Evolutionary conservation across 495 filamentous ascomycete species (phyloP).

Genomic region (Hyaloscypha bicolor): DNA sequence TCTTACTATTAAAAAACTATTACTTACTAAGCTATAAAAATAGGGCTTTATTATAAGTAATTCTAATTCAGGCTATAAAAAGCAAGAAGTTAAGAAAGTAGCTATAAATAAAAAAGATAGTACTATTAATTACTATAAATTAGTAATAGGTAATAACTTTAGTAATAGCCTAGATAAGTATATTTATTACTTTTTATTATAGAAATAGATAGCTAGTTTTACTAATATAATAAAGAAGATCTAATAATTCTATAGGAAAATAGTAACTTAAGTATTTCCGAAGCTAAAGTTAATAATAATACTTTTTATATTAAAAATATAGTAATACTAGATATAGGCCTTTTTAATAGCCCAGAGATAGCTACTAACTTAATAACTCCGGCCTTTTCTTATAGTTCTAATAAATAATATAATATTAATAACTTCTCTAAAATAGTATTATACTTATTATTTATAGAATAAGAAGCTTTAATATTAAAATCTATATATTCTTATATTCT

Average conservation of each 20-base stretch:
- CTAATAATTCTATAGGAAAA: constrained; percentile 18
- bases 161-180: constrained; percentile 3
- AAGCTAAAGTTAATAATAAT: constrained; percentile 19
- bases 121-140: constrained; percentile 5
- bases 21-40: constrained; percentile 19
- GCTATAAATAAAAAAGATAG: constrained; percentile 24
- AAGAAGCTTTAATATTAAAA: constrained; percentile 11
- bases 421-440: constrained; percentile 18
- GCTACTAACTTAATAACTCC: constrained; percentile 18
- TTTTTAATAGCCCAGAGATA: constrained; percentile 20
- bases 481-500: not conserved
- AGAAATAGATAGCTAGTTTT: constrained; percentile 18
- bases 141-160: constrained; percentile 13
- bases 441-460: constrained; percentile 14
- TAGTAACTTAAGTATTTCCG: constrained; percentile 17
- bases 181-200: constrained; percentile 5
- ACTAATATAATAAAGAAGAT: constrained; percentile 20
- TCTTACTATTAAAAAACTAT: constrained; percentile 22
- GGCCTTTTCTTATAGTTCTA: constrained; percentile 11
- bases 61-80: not conserved
- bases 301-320: constrained; percentile 11
- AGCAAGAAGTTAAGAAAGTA: constrained; percentile 13
- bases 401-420: constrained; percentile 30
- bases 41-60: constrained; percentile 13
- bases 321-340: constrained; percentile 3